Evolutionary conservation across 345 rosid genomes (phyloP).

Genomic region (Crucihimalaya himalaica): DNA sequence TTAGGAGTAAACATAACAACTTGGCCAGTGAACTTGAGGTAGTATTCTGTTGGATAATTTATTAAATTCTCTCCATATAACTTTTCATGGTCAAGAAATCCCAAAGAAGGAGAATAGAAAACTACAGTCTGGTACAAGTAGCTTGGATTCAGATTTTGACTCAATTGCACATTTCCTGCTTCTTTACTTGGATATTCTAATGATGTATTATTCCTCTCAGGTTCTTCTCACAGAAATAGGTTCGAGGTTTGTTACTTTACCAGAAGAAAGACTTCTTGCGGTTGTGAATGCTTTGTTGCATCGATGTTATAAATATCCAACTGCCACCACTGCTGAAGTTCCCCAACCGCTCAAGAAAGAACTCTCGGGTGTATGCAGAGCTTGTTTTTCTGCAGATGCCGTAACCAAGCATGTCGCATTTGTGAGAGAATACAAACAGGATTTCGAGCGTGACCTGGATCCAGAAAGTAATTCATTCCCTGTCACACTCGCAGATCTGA

Average conservation of each 20-base stretch:
- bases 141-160: constrained; percentile 14
- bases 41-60: constrained; percentile 24
- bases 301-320: constrained; percentile 98
- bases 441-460: constrained; percentile 94
- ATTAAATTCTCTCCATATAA: neutral
- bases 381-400: constrained; percentile 98
- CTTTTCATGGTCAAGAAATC: neutral
- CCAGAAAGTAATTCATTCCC: constrained; percentile 93
- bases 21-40: constrained; percentile 98
- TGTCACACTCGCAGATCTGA: constrained; percentile 78
- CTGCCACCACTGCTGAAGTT: constrained; percentile 95
- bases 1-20: constrained; percentile 92
- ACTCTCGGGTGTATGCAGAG: constrained; percentile 97
- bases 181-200: constrained; percentile 22
- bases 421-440: constrained; percentile 96
- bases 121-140: constrained; percentile 4
- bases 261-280: constrained; percentile 97
- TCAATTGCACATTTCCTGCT: constrained; percentile 6
- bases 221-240: constrained; percentile 91
- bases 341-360: constrained; percentile 98
- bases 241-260: constrained; percentile 90
- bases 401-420: constrained; percentile 94
- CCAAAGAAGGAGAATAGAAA: neutral
- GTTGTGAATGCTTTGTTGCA: constrained; percentile 98
- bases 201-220: constrained; percentile 44